Percentiles rank a stretch among this genome's conserved stretches.
Evolutionary conservation across 805 yeast genomes (phyloP).

Genomic region (Pichia thaimueangensis): DNA sequence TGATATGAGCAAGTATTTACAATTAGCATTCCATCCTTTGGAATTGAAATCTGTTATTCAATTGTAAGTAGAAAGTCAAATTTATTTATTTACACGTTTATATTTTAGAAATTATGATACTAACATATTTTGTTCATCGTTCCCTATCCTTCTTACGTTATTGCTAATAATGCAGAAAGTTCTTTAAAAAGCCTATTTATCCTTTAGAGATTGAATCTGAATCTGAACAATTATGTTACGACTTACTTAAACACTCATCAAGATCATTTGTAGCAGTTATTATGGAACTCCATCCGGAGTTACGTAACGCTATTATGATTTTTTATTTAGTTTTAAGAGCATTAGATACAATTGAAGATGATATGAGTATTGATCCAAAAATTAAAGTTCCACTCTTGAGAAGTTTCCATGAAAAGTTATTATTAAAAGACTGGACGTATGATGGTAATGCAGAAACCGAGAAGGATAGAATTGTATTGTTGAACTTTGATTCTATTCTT

Average conservation of each 20-base stretch:
- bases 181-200: slow-evolving; percentile 44
- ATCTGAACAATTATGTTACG: slow-evolving; percentile 58
- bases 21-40: slow-evolving; percentile 60
- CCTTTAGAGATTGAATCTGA: slow-evolving; percentile 40
- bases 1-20: slow-evolving; percentile 36
- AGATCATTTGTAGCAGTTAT: slow-evolving; percentile 95
- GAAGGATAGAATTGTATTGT: slow-evolving; percentile 72
- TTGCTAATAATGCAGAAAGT: too few relatives aligned
- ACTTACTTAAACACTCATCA: slow-evolving; percentile 62
- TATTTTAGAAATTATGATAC: background rate
- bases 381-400: slow-evolving; percentile 72
- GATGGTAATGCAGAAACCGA: slow-evolving; percentile 69
- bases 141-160: background rate
- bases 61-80: slow-evolving; percentile 33
- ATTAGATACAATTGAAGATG: slow-evolving; percentile 93
- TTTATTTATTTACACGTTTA: too few relatives aligned
- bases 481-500: slow-evolving; percentile 68
- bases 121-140: too few relatives aligned
- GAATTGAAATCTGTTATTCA: slow-evolving; percentile 68
- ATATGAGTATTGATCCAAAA: slow-evolving; percentile 73
- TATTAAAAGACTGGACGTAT: slow-evolving; percentile 72
- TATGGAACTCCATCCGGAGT: slow-evolving; percentile 82
- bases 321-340: slow-evolving; percentile 87
- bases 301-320: slow-evolving; percentile 72
- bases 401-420: slow-evolving; percentile 57